A percentile compares a stretch with the other conserved stretches of the same genome.
Conservation (phyloP, 116 monocot species). For the Iris pallida region DNA sequence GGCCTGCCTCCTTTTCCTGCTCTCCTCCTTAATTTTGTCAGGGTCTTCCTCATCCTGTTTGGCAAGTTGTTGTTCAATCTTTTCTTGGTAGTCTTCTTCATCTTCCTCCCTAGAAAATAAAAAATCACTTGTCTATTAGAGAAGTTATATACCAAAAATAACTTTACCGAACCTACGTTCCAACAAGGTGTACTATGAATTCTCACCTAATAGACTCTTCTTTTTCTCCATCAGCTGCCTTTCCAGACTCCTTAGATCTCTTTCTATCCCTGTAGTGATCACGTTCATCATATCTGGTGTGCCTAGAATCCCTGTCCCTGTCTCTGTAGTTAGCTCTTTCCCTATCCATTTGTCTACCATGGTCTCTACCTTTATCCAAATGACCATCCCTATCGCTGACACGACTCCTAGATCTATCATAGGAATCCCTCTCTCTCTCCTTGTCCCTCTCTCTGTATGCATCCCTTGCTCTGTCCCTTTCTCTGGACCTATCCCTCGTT, state of each 20-base stretch:
- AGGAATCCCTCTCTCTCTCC: conserved; percentile 17
- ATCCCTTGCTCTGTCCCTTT: conserved; percentile 15
- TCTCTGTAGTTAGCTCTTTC: conserved; percentile 15
- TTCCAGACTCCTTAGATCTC: conserved; percentile 25
- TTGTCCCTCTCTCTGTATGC: conserved; percentile 18
- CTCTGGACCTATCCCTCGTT: conserved; percentile 34
- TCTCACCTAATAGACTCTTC: conserved; percentile 35
- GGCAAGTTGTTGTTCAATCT: conserved; percentile 77
- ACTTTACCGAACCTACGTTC: neutral
- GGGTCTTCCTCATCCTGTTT: conserved; percentile 85
- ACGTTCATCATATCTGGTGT: conserved; percentile 33
- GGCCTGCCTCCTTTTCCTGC: conserved; percentile 75
- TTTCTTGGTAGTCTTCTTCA: conserved; percentile 80
- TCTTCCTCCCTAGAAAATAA: conserved; percentile 57
- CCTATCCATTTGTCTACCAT: conserved; percentile 17
- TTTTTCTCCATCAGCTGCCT: conserved; percentile 27
- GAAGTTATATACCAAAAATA: no score
- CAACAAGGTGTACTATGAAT: neutral
- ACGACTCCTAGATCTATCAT: conserved; percentile 24
- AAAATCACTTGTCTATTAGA: neutral
- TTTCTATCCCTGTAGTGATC: conserved; percentile 24
- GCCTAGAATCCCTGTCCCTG: conserved; percentile 26
- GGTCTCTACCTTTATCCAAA: conserved; percentile 28
- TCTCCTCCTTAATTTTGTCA: conserved; percentile 94
- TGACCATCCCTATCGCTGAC: conserved; percentile 21